These are phyloP conservation scores for Grigorovia transvaalensis DNA, from an alignment of 805 yeast species.

Conservation along the genomic window DNA sequence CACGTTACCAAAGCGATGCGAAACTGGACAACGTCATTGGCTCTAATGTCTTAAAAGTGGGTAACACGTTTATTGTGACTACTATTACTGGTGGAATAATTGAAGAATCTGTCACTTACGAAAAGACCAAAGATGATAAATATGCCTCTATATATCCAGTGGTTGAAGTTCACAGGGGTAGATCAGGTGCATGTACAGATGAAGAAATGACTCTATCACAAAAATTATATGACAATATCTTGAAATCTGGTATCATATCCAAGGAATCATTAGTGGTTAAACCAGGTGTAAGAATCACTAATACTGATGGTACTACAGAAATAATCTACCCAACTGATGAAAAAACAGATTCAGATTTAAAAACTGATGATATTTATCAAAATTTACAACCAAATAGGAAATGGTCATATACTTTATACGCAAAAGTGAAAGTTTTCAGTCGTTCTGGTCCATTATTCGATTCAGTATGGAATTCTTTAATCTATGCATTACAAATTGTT, in stretches of 20 bases:
- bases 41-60: constrained; percentile 57
- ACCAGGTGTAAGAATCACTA: constrained; percentile 37
- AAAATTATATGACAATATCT: constrained; percentile 46
- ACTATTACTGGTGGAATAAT: constrained; percentile 58
- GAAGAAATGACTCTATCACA: constrained; percentile 76
- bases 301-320: constrained; percentile 39
- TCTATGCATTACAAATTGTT: constrained; percentile 50
- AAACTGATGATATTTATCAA: constrained; percentile 9
- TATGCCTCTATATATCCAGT: constrained; percentile 48
- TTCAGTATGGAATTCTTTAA: constrained; percentile 56
- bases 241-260: constrained; percentile 45
- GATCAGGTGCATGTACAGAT: constrained; percentile 70
- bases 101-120: constrained; percentile 40
- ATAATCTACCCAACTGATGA: constrained; percentile 37
- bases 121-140: constrained; percentile 33
- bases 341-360: constrained; percentile 9
- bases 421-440: constrained; percentile 66
- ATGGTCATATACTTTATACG: constrained; percentile 53
- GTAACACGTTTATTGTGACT: constrained; percentile 65
- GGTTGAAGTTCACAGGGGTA: constrained; percentile 67
- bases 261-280: constrained; percentile 37
- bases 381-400: constrained; percentile 31
- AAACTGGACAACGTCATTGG: constrained; percentile 39
- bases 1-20: constrained; percentile 32
- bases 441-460: constrained; percentile 78